Evolutionary conservation across 1,139 yeast genomes (phyloP), one percentile per base, ranked within the genome.

Genomic region (Magnusiomyces tetraspermus): DNA sequence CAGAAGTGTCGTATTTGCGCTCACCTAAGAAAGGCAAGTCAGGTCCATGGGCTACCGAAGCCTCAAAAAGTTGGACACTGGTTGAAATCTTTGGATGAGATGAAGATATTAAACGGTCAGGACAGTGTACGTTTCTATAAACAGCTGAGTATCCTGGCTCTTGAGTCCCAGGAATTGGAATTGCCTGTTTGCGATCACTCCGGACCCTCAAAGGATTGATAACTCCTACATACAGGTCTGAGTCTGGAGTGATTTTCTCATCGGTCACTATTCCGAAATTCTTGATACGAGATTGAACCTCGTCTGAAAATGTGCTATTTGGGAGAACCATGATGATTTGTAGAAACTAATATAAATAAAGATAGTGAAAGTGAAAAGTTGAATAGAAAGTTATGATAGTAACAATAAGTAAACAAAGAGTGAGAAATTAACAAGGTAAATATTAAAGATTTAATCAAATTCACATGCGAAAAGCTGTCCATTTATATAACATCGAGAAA

Each of bases 21-120:
- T 67, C 65, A 21, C 90, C 92, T 38, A 83, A 67, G 61, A 79
- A 76, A 19, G 71, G 71, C 23, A 62, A 57, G 33, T 75, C 62
- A 3, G 76, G 75, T 59, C 67, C 65, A 33, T 63, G 57, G 10
- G 66, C 61, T 3, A 67, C 73, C 0, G 79, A 61, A 48, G 71
- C 67, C 52, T 74, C 72, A 63, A 82, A 79, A 46, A 75, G 68
- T 26, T 75, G 76, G 59, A 76, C 72, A 38, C 75, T 67, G 1
- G 88, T 82, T 46, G 64, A 63, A 53, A 83, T 63, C 1, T 71
- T 62, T 2, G 83, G 80, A 58, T 81, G 83, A 24, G 70, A 59
- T 24, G 77, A 73, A 15, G 73, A 65, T 36, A 76, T 60, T 53
- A 83, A 68, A 23, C 63, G 59, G 22, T 76, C 72, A 1, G 61